A percentile compares a stretch with the other conserved stretches of the same genome.
These are phyloP conservation scores for Jackrogersella multiformis DNA, from an alignment of 495 filamentous ascomycete species.

Conservation along the genomic window DNA sequence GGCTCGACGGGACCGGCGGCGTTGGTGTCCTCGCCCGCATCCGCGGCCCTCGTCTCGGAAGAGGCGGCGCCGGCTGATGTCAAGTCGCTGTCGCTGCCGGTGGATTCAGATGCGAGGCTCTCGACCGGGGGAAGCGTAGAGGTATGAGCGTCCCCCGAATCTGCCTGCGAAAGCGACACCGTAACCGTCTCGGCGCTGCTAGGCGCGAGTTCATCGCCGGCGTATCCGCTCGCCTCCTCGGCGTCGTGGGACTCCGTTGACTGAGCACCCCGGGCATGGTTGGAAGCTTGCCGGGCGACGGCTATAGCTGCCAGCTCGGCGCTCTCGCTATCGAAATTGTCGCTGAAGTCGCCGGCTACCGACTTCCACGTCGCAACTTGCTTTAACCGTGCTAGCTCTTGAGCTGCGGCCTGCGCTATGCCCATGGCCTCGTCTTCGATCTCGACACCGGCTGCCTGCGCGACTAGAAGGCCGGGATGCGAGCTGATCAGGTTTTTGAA, in stretches of 20 bases:
- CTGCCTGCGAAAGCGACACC: conserved; percentile 32
- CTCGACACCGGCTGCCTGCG: conserved; percentile 71
- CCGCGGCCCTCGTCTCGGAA: background rate
- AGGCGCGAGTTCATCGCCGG: conserved; percentile 13
- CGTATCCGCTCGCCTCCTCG: conserved; percentile 27
- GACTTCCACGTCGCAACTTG: conserved; percentile 89
- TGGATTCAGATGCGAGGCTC: no score
- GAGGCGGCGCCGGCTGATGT: background rate
- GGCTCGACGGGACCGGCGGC: conserved; percentile 20
- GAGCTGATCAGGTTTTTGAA: conserved; percentile 75
- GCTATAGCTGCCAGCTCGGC: conserved; percentile 56
- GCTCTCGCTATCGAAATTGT: conserved; percentile 71
- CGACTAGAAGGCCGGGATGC: conserved; percentile 76
- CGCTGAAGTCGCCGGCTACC: conserved; percentile 73
- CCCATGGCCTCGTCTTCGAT: conserved; percentile 81
- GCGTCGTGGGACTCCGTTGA: no score
- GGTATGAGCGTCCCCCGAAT: conserved; percentile 20
- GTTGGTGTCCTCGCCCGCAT: conserved; percentile 1
- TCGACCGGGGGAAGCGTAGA: no score
- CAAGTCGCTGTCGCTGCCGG: conserved; percentile 22
- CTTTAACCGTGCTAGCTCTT: conserved; percentile 84
- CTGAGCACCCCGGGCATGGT: conserved; percentile 37
- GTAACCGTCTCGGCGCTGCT: conserved; percentile 27
- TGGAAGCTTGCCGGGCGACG: conserved; percentile 42
- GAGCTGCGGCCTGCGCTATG: conserved; percentile 80